phyloP scores from a whole-genome alignment of 495 filamentous ascomycete genomes.

The Penicillium cinerascens region DNA sequence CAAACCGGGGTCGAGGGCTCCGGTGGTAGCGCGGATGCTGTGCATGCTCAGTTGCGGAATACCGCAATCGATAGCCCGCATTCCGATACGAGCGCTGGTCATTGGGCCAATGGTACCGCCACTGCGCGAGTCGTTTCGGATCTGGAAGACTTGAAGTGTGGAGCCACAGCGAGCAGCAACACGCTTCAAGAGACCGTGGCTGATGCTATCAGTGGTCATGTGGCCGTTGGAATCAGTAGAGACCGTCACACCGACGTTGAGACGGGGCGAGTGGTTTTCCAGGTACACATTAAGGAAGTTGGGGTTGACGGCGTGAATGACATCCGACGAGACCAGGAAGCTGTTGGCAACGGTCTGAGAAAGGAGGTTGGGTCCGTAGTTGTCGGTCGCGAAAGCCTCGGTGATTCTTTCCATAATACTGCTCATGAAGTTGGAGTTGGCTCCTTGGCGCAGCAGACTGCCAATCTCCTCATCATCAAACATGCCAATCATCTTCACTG shows the following conservation, averaged over 20 bases:
- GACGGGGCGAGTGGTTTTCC: constrained; percentile 73
- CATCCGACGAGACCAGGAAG: constrained; percentile 90
- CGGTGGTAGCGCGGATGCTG: constrained; percentile 85
- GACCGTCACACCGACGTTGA: constrained; percentile 88
- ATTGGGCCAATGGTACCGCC: constrained; percentile 97
- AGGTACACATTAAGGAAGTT: constrained; percentile 84
- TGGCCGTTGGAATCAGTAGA: constrained; percentile 87
- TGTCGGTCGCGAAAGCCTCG: constrained; percentile 57
- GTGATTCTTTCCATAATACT: constrained; percentile 73
- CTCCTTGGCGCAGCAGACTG: constrained; percentile 83
- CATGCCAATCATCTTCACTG: constrained; percentile 81
- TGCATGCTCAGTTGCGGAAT: constrained; percentile 96
- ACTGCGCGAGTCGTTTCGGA: constrained; percentile 81
- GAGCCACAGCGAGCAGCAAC: constrained; percentile 67
- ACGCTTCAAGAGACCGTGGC: constrained; percentile 68
- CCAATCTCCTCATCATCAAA: constrained; percentile 98
- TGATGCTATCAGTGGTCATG: constrained; percentile 86
- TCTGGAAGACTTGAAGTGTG: constrained; percentile 86
- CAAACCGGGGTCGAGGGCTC: constrained; percentile 79
- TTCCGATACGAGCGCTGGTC: constrained; percentile 74
- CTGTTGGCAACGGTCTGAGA: constrained; percentile 86
- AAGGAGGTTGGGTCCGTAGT: constrained; percentile 62
- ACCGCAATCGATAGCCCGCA: constrained; percentile 84
- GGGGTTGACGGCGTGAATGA: constrained; percentile 91
- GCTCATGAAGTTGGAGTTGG: constrained; percentile 81